Base-by-base conservation (phyloP, 2,329 filamentous ascomycete species). In the Cladosporium sp. region DNA sequence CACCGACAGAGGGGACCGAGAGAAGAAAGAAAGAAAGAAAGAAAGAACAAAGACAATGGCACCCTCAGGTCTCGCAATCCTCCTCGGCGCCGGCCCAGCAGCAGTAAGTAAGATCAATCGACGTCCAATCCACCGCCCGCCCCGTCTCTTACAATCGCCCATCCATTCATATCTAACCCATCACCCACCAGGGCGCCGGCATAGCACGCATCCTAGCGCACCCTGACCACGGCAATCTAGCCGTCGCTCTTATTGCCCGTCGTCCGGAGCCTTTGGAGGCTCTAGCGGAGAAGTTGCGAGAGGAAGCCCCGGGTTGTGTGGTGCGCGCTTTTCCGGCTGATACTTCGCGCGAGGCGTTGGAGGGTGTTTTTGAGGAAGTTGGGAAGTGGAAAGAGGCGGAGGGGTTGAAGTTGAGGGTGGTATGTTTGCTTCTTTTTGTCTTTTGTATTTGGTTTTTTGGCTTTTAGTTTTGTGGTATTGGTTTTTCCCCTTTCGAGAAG, bases 141-240 rank as follows among this genome's bases (percentile, higher is more conserved):
- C 9, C 30, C 30, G 11, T 32, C n/a, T n/a, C 30, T n/a, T n/a
- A n/a, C n/a, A n/a, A n/a, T n/a, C n/a, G n/a, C n/a, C n/a, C n/a
- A n/a, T n/a, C n/a, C n/a, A n/a, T n/a, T n/a, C n/a, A n/a, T n/a
- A n/a, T n/a, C n/a, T 32, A 40, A 27, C 43, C 13, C 19, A 15
- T 32, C 30, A n/a, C n/a, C 30, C 7, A 11, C 30, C 62, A 77
- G 66, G 77, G 77, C 9, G 73, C 75, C 9, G 78, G 78, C 36
- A 81, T 82, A n/a, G 75, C 76, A 18, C 70, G 77, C 16, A 71
- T 79, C 30, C 72, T 81, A 33, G 75, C 77, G 2, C 62, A 69
- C 40, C 72, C 73, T 1, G 64, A 67, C 0, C 72, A 78, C 25
- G 77, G 77, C 29, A 80, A 80, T 59, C 68, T 79, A 40, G 77